These are phyloP conservation scores for Monascus ruber DNA, from an alignment of 2,329 filamentous ascomycete species.

Conservation along the genomic window DNA sequence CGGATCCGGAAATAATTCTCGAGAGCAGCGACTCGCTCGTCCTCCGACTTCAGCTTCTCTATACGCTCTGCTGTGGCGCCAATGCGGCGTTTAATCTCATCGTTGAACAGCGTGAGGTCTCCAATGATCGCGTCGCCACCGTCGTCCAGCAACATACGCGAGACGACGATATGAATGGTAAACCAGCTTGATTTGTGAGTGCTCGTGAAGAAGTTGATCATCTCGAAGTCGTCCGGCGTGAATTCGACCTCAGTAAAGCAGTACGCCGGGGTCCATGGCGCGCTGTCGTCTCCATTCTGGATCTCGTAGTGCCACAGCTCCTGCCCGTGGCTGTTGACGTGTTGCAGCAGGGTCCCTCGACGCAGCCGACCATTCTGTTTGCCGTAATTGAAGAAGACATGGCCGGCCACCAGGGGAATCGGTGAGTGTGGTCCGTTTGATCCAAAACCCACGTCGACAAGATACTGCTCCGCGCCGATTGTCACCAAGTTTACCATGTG, in stretches of 20 bases:
- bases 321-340: slow-evolving; percentile 19
- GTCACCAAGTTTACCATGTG: slow-evolving; percentile 49
- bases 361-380: slow-evolving; percentile 45
- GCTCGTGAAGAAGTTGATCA: slow-evolving; percentile 28
- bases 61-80: too few relatives aligned
- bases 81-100: too few relatives aligned
- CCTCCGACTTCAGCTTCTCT: too few relatives aligned
- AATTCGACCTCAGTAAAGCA: slow-evolving; percentile 31
- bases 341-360: slow-evolving; percentile 37
- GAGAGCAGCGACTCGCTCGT: too few relatives aligned
- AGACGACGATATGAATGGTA: too few relatives aligned
- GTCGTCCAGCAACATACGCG: too few relatives aligned
- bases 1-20: too few relatives aligned
- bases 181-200: too few relatives aligned
- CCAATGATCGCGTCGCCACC: too few relatives aligned
- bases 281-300: slow-evolving; percentile 21
- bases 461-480: slow-evolving; percentile 37
- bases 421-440: slow-evolving; percentile 50
- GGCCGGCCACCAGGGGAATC: slow-evolving; percentile 37
- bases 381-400: slow-evolving; percentile 39
- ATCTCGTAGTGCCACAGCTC: slow-evolving; percentile 45
- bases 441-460: slow-evolving; percentile 50
- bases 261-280: slow-evolving; percentile 32
- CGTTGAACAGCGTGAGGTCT: too few relatives aligned
- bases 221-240: slow-evolving; percentile 27